Evolutionary conservation across 164 flowering plant species (phyloP).

Genomic region (Paratinospora sagittata): DNA sequence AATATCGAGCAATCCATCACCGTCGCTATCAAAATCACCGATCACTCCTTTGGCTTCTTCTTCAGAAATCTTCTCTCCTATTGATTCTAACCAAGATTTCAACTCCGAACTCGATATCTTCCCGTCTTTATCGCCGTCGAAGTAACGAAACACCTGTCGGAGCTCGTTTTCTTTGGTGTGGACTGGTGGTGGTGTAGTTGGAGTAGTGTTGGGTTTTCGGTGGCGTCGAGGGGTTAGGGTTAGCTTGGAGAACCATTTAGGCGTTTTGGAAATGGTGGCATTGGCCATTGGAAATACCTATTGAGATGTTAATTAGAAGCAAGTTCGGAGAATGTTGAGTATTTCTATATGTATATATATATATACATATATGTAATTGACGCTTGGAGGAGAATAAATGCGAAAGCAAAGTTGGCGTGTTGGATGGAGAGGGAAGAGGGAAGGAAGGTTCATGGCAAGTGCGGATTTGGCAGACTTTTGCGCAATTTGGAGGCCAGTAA

Average conservation of each 20-base stretch:
- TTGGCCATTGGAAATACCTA: constrained; percentile 10
- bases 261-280: constrained; percentile 12
- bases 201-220: not conserved
- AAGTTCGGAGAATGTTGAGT: not conserved
- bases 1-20: constrained; percentile 50
- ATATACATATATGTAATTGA: too few relatives aligned
- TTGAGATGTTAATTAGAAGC: not conserved
- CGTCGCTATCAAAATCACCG: constrained; percentile 44
- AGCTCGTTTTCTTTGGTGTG: constrained; percentile 26
- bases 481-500: not conserved
- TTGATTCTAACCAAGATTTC: constrained; percentile 40
- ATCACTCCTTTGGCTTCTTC: constrained; percentile 47
- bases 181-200: not conserved
- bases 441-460: constrained; percentile 39
- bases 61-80: constrained; percentile 58
- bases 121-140: constrained; percentile 63
- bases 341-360: too few relatives aligned
- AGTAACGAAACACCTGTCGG: constrained; percentile 45
- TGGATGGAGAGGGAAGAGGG: not conserved
- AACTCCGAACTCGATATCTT: constrained; percentile 62
- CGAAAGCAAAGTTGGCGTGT: not conserved
- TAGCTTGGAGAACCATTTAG: constrained; percentile 24
- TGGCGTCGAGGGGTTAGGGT: constrained; percentile 4
- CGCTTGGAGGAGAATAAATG: not conserved
- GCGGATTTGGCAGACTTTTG: constrained; percentile 10